Conservation (phyloP, 2,329 filamentous ascomycete species). For the Passalora sequoiae region DNA sequence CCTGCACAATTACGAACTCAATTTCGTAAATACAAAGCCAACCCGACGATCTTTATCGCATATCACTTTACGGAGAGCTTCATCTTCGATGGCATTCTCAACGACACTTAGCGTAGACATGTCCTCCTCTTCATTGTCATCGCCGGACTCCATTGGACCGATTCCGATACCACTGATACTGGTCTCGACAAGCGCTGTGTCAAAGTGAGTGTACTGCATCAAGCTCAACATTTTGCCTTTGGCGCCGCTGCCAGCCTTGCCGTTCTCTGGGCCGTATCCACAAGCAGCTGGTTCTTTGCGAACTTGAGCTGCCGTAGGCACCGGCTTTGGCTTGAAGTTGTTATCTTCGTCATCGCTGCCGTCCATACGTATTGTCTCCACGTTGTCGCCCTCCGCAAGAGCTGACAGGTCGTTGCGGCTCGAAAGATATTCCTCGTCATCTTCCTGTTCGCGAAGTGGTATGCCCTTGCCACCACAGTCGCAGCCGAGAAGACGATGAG, state of each 20-base stretch:
- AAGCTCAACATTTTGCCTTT: slow-evolving; percentile 46
- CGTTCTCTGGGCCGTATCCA: slow-evolving; percentile 32
- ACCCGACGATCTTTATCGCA: slow-evolving; percentile 43
- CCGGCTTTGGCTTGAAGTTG: slow-evolving; percentile 25
- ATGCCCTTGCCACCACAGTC: slow-evolving; percentile 54
- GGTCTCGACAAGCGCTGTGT: slow-evolving; percentile 35
- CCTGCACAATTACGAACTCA: no score
- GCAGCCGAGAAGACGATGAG: slow-evolving; percentile 63
- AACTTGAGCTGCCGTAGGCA: slow-evolving; percentile 25
- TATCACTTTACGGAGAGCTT: slow-evolving; percentile 46
- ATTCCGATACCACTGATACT: slow-evolving; percentile 16
- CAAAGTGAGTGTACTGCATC: slow-evolving; percentile 53
- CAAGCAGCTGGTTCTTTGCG: neutral
- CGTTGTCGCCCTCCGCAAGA: slow-evolving; percentile 13
- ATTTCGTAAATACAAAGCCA: slow-evolving; percentile 49
- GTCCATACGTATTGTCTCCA: slow-evolving; percentile 22
- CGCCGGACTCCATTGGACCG: slow-evolving; percentile 25
- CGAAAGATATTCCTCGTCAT: slow-evolving; percentile 19
- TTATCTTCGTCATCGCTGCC: slow-evolving; percentile 26
- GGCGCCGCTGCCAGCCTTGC: slow-evolving; percentile 25
- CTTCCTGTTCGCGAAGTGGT: slow-evolving; percentile 19
- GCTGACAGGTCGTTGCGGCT: slow-evolving; percentile 26
- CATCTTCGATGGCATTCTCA: slow-evolving; percentile 44
- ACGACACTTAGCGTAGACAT: slow-evolving; percentile 28
- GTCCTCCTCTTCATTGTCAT: slow-evolving; percentile 29